phyloP scores from a whole-genome alignment of 2,329 filamentous ascomycete genomes.

The Pseudogymnoascus sp. region DNA sequence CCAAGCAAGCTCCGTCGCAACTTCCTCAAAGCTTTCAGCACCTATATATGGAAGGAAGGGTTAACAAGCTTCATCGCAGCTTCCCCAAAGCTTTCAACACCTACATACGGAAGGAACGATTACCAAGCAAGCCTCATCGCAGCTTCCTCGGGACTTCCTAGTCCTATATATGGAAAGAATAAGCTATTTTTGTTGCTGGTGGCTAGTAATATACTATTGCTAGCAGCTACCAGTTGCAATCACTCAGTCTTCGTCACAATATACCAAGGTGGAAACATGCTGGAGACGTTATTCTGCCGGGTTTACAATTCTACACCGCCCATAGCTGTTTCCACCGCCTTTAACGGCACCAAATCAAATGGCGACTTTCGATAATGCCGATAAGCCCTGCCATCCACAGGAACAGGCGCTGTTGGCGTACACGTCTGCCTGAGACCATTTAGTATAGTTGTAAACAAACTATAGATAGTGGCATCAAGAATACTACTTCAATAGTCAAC shows the following conservation, averaged over 20 bases:
- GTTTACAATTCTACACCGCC: background rate
- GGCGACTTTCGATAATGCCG: constrained; percentile 4
- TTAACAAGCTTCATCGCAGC: background rate
- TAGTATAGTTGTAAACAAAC: background rate
- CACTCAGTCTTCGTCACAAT: too few species aligned
- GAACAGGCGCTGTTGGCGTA: background rate
- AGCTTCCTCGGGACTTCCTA: background rate
- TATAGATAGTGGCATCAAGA: background rate
- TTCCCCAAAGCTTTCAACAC: background rate
- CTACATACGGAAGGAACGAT: background rate
- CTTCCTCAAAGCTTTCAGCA: background rate
- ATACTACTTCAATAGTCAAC: background rate
- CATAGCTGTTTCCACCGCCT: background rate
- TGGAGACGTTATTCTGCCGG: background rate
- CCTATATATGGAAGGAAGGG: background rate
- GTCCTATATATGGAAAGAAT: background rate
- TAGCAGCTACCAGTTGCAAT: too few species aligned
- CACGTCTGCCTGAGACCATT: background rate
- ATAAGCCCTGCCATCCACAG: background rate
- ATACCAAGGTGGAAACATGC: background rate
- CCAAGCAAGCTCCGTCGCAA: background rate
- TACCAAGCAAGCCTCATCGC: background rate
- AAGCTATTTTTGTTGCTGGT: too few species aligned
- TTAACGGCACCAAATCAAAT: background rate
- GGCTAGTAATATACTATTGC: too few species aligned